A percentile compares a stretch with the other conserved stretches of the same genome.
phyloP scores from a whole-genome alignment of 441 rosid genomes.

The Corymbia citriodora region DNA sequence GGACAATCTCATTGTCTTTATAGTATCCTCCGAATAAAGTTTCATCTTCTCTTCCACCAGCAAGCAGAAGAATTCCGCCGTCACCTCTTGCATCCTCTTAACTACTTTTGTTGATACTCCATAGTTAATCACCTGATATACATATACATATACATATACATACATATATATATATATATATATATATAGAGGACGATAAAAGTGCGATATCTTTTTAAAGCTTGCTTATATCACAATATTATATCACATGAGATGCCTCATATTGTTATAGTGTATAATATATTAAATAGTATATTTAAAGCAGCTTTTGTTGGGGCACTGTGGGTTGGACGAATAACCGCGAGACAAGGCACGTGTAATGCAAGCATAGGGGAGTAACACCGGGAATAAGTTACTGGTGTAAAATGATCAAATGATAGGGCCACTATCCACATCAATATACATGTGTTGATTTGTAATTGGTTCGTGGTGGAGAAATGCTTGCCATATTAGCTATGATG shows the following conservation, averaged over 20 bases:
- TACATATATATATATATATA: too few species aligned
- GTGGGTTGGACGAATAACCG: background rate
- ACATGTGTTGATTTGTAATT: too few species aligned
- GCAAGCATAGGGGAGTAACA: background rate
- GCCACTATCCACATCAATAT: background rate
- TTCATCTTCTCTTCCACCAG: conserved; percentile 66
- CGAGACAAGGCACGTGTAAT: background rate
- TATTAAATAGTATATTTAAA: too few species aligned
- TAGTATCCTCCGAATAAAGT: conserved; percentile 55
- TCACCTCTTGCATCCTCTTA: conserved; percentile 30
- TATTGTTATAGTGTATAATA: too few species aligned
- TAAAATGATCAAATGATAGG: background rate
- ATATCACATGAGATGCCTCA: background rate
- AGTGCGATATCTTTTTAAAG: background rate
- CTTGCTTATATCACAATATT: background rate
- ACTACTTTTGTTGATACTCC: conserved; percentile 25
- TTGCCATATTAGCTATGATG: too few species aligned
- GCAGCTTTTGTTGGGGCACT: background rate
- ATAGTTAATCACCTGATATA: conserved; percentile 42
- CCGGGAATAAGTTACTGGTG: background rate
- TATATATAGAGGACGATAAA: too few species aligned
- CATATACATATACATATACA: too few species aligned
- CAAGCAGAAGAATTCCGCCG: conserved; percentile 36
- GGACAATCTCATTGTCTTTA: conserved; percentile 50
- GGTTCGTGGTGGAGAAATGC: too few species aligned